Base-by-base conservation (phyloP, 805 yeast species). In the Peterozyma xylosa region DNA sequence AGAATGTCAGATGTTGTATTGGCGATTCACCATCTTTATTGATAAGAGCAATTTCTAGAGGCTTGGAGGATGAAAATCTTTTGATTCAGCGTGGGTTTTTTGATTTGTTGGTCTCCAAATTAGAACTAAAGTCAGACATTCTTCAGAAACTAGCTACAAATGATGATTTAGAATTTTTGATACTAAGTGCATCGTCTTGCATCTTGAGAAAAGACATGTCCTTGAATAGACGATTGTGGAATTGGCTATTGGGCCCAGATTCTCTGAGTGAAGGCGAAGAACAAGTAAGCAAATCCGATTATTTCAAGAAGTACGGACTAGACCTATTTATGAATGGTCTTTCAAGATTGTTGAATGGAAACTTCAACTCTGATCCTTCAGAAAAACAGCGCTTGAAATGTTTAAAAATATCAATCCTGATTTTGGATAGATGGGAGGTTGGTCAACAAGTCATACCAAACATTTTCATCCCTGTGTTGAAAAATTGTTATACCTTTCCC, bases 391-490 rank as follows among this genome's bases (percentile, higher is more conserved):
- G 65, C 29, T 63, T 76, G 1, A 73, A 69, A 17, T 80, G 85
- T 0, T 79, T 79, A 53, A 76, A 72, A 41, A 80, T 91, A 5
- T 72, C 87, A 2, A 64, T 82, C 3, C 78, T 93, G 1, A 70
- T 90, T 3, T 76, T 90, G 80, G 98, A 93, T 56, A 77, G 88
- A 48, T 93, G 98, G 98, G 99, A 93, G 60, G 80, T 93, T 36
- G 95, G 96, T 11, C 78, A 81, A 10, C 59, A 74, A 11, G 66
- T 91, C 1, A 78, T 89, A 1, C 95, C 96, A 0, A 62, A 67
- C 21, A 59, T 90, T 7, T 75, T 93, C 38, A 62, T 77, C 1
- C 91, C 95, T 0, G 67, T 86, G 2, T 60, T 93, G 40, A 51
- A 62, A 6, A 42, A 67, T 78, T 3, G 71, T 82, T 2, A 67